Evolutionary conservation across 768 basidiomycete genomes (phyloP), one percentile per base, ranked within the genome.

Genomic region (Albatrellus ellisii): DNA sequence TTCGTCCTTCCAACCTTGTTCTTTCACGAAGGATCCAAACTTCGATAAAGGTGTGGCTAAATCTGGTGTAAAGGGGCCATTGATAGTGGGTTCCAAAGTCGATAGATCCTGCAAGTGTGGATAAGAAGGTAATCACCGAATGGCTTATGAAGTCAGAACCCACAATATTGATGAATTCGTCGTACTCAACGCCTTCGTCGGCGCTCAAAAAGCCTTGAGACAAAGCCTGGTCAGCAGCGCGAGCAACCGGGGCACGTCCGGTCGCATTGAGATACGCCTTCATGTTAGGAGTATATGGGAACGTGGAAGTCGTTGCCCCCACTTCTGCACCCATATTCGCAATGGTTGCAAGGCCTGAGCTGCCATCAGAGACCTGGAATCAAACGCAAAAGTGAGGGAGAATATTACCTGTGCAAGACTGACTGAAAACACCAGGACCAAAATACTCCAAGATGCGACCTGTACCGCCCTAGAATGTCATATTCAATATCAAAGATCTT

Each of bases 301-400:
- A 99, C 5, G 85, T 89, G 1, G 92, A 94, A 0, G 95, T 98
- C 1, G 95, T 99, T n/a, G 95, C 95, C 28, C 95, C 95, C n/a
- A 98, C 92, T 67, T 99, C 95, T 10, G 95, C 95, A 39, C 95
- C 95, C 95, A 98, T 99, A 62, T 99, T 98, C 33, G 88, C 84
- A 42, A 99, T 84, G 2, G 95, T 98, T 1, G 94, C 95, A 41
- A 95, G 64, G 42, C 87, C 85, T 84, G 38, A 22, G 34, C 36
- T 38, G 20, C 34, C 11, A 44, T 36, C 34, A 29, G 27, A 22
- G 34, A 6, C 31, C 22, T 31, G 31, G 29, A 34, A 18, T 12
- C 18, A 35, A 18, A 26, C 8, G 22, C 18, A 6, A 41, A 6
- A 6, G 27, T 10, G 20, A 20, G 17, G 4, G 9, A 26, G 20